Evolutionary conservation across 2,329 filamentous ascomycete species (phyloP), one percentile per base, ranked within the genome.

Genomic region (Tolypocladium inflatum): DNA sequence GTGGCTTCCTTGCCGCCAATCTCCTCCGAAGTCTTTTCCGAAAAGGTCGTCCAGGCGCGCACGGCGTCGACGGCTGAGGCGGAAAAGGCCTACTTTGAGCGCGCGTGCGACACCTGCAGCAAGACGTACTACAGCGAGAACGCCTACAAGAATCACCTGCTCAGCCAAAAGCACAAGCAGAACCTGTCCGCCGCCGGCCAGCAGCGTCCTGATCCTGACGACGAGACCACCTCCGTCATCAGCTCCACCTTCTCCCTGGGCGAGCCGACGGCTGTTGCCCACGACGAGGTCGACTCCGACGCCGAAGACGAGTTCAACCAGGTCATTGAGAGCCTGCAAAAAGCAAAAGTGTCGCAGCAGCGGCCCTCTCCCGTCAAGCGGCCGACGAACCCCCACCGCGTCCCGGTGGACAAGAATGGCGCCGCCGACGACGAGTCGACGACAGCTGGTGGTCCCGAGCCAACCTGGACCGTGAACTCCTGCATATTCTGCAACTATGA

Each of bases 121-220:
- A 96, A 96, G 78, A 91, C 89, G 17, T 99, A 96, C 74, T 97
- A 88, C 78, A 97, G 92, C 75, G 90, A 97, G 70, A 97, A 97
- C 75, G 93, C 94, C 39, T 97, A 89, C 74, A 85, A 87, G 69
- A 99, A 97, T 74, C 94, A 99, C 70, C 73, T 97, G 58, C 86
- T 86, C 59, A 97, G 92, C 75, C 87, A 90, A 65, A 96, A 96
- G 74, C 94, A 99, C 74, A 90, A 86, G 73, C 63, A 66, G 39
- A 75, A 73, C 58, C 80, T 88, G 59, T 78, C 82, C 38, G 78
- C 79, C 48, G 67, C 74, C 52, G 71, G 71, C 30, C 68, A 71
- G 39, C 63, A 68, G 55, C 72, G 72, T 55, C 73, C 76, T 55
- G 81, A 83, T 55, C 73, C 76, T 55, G 81, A 83, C 63, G 89